phyloP scores from a whole-genome alignment of 1,284 basidiomycete genomes.

The Polyporus tsugae region DNA sequence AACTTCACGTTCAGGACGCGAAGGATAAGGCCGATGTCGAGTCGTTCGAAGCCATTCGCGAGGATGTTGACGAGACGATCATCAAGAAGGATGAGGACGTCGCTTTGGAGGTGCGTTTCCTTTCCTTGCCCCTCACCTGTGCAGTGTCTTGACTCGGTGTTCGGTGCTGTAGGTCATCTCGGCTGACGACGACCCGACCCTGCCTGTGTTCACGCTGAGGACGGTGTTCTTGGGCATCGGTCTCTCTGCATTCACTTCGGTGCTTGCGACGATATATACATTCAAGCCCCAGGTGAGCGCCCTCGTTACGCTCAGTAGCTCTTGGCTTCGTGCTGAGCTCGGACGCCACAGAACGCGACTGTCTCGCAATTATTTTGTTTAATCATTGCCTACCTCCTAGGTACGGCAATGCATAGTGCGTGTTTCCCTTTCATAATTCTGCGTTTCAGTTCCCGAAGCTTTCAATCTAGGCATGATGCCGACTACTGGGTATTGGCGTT shows the following conservation, averaged over 20 bases:
- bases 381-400: slow-evolving; percentile 69
- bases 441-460: slow-evolving; percentile 38
- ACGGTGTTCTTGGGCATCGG: slow-evolving; percentile 67
- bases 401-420: slow-evolving; percentile 57
- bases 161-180: slow-evolving; percentile 51
- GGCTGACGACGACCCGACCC: slow-evolving; percentile 60
- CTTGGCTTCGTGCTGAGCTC: background rate
- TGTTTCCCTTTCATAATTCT: slow-evolving; percentile 2
- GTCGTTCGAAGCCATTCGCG: slow-evolving; percentile 28
- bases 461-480: slow-evolving; percentile 40
- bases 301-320: slow-evolving; percentile 13
- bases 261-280: slow-evolving; percentile 65
- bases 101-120: slow-evolving; percentile 47
- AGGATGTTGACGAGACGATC: slow-evolving; percentile 38
- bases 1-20: slow-evolving; percentile 18
- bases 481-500: slow-evolving; percentile 58
- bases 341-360: slow-evolving; percentile 54
- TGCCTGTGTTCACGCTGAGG: slow-evolving; percentile 67
- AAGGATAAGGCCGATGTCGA: slow-evolving; percentile 39
- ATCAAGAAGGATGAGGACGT: slow-evolving; percentile 57
- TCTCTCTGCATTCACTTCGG: slow-evolving; percentile 67
- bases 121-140: background rate
- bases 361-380: slow-evolving; percentile 63
- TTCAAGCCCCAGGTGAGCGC: slow-evolving; percentile 57
- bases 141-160: background rate